These are phyloP conservation scores for Priceomyces fermenticarens DNA, from an alignment of 805 yeast genomes.

Conservation along the genomic window DNA sequence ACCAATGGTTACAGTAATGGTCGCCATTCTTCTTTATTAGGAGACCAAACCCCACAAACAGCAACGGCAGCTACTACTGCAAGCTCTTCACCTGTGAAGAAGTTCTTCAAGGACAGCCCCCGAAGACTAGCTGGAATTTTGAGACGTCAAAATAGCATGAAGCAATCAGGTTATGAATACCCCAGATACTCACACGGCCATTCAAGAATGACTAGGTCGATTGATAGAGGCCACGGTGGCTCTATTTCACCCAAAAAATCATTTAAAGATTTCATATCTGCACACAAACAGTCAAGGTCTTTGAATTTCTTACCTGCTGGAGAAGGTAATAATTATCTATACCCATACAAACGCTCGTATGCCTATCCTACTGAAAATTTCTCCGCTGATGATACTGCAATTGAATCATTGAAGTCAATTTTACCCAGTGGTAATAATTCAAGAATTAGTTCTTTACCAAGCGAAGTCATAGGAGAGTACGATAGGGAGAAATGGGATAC, in stretches of 20 bases:
- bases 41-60: too few species aligned
- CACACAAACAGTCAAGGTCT: background rate
- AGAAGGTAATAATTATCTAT: too few species aligned
- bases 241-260: slow-evolving; percentile 29
- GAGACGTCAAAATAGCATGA: slow-evolving; percentile 9
- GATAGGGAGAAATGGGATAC: slow-evolving; percentile 66
- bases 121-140: slow-evolving; percentile 21
- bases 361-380: background rate
- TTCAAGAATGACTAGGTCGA: background rate
- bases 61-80: background rate
- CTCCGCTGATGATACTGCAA: background rate
- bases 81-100: slow-evolving; percentile 31
- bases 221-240: background rate
- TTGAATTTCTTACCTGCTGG: background rate
- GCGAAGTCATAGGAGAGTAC: slow-evolving; percentile 60
- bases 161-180: slow-evolving; percentile 1
- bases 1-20: too few species aligned
- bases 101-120: slow-evolving; percentile 28
- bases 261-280: slow-evolving; percentile 12
- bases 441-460: slow-evolving; percentile 46
- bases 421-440: slow-evolving; percentile 37
- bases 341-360: background rate
- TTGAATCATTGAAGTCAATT: background rate
- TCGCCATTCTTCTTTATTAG: too few species aligned
- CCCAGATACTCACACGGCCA: too few species aligned